A percentile compares a stretch with the other conserved stretches of the same genome.
Conservation (phyloP, 208 protist species). For the Crithidia bombi region DNA sequence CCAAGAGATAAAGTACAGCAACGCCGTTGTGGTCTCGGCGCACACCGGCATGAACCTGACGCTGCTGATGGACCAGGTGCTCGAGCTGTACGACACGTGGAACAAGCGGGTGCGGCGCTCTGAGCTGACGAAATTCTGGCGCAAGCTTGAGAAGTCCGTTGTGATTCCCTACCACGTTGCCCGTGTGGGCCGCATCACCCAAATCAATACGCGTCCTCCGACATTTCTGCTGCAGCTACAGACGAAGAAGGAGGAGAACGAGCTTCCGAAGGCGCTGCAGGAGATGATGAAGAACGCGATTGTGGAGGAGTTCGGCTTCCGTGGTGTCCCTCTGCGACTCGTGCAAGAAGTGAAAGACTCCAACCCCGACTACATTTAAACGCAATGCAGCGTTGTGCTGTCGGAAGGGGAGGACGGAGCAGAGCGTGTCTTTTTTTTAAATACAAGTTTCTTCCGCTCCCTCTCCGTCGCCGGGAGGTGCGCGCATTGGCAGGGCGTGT, state of each 20-base stretch:
- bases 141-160: slow-evolving; percentile 91
- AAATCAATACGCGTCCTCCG: slow-evolving; percentile 87
- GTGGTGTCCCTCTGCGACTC: slow-evolving; percentile 86
- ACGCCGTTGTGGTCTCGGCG: slow-evolving; percentile 89
- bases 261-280: slow-evolving; percentile 75
- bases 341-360: slow-evolving; percentile 91
- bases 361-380: slow-evolving; percentile 90
- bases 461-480: no score
- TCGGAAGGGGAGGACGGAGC: no score
- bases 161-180: slow-evolving; percentile 90
- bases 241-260: slow-evolving; percentile 86
- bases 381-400: background rate
- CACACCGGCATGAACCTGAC: slow-evolving; percentile 89
- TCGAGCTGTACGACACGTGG: slow-evolving; percentile 89
- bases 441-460: no score
- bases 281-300: slow-evolving; percentile 94
- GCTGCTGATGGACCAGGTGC: slow-evolving; percentile 85
- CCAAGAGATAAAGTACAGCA: slow-evolving; percentile 90
- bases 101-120: slow-evolving; percentile 87
- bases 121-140: slow-evolving; percentile 88
- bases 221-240: slow-evolving; percentile 90
- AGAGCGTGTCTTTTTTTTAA: slow-evolving; percentile 23
- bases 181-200: slow-evolving; percentile 82
- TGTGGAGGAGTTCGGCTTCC: slow-evolving; percentile 91
- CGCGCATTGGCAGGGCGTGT: no score